Base-by-base conservation (phyloP, 495 filamentous ascomycete genomes). In the Oidiodendron maius region DNA sequence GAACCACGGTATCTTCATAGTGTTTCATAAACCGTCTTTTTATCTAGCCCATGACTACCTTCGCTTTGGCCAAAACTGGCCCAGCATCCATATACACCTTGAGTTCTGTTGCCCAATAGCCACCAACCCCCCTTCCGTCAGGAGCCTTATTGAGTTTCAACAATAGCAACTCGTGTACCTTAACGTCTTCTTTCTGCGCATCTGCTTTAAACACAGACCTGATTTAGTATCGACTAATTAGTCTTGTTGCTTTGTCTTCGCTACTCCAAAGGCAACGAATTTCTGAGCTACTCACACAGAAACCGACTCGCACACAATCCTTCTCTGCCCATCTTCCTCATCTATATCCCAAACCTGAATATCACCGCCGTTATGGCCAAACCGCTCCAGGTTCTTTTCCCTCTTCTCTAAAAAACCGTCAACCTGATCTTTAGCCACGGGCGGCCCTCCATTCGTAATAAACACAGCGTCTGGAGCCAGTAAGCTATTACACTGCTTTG, bases 181-280 rank as follows among this genome's bases (percentile, higher is more conserved):
- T 42, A 3, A 42, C 40, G 4, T 23, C 20, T 42, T 42, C 40
- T 8, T 8, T 42, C 40, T 42, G 21, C 20, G 21, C 40, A 24
- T 42, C 40, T 11, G 17, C 40, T 42, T 42, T 42, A 22, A 42
- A 42, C 21, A 42, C 13, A 4, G 40, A 42, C 21, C 40, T 42
- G 15, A 10, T 20, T 10, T 22, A 21, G 9, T 24, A 32, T 32
- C n/a, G 28, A n/a, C 28, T 8, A 32, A 32, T 32, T n/a, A 32
- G 28, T 32, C 28, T 32, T 32, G 28, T 32, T 32, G 28, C 28
- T 32, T 8, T 32, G n/a, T 32, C 28, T n/a, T 32, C 28, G n/a
- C n/a, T 32, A 32, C 28, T 8, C 28, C 8, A 8, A 8, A 32
- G 28, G n/a, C 8, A 32, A 8, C 28, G 8, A n/a, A 32, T n/a